Evolutionary conservation across 768 basidiomycete genomes (phyloP).

Genomic region (Cytidiella melzeri): DNA sequence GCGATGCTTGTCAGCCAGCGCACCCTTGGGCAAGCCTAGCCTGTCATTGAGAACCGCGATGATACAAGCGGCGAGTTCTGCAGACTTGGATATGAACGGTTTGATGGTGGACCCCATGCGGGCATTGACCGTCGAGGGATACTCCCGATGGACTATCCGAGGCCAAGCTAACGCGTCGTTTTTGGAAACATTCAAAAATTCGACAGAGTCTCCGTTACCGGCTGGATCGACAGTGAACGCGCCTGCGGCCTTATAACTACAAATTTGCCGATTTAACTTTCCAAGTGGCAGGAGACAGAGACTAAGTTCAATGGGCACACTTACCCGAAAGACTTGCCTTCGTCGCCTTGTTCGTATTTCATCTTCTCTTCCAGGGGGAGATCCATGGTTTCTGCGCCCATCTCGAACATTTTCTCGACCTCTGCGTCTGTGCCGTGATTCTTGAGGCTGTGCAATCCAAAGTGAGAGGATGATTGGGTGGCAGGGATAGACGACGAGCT

Average conservation of each 20-base stretch:
- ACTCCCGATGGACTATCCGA: constrained; percentile 23
- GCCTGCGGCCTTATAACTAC: constrained; percentile 28
- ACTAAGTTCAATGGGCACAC: background rate
- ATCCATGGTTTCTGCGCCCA: constrained; percentile 35
- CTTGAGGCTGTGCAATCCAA: constrained; percentile 28
- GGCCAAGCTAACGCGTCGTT: constrained; percentile 34
- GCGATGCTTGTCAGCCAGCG: constrained; percentile 23
- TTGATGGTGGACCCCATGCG: constrained; percentile 23
- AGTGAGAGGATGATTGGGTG: background rate
- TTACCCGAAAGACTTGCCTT: constrained; percentile 35
- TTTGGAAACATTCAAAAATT: constrained; percentile 31
- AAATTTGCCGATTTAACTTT: background rate
- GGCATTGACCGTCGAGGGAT: constrained; percentile 26
- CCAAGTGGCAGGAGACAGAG: background rate
- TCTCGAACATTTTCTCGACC: constrained; percentile 34
- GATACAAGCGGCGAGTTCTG: constrained; percentile 25
- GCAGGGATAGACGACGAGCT: constrained; percentile 11
- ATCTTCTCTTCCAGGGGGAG: constrained; percentile 37
- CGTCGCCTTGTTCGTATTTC: constrained; percentile 37
- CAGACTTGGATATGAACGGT: constrained; percentile 25
- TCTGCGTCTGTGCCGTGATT: constrained; percentile 36
- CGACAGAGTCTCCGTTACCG: constrained; percentile 27
- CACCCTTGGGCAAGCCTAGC: constrained; percentile 28
- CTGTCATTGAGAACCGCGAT: constrained; percentile 26
- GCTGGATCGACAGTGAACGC: constrained; percentile 27